A percentile compares a stretch with the other conserved stretches of the same genome.
phyloP scores from a whole-genome alignment of 2,329 filamentous ascomycete species.

The Raffaelea arxii region DNA sequence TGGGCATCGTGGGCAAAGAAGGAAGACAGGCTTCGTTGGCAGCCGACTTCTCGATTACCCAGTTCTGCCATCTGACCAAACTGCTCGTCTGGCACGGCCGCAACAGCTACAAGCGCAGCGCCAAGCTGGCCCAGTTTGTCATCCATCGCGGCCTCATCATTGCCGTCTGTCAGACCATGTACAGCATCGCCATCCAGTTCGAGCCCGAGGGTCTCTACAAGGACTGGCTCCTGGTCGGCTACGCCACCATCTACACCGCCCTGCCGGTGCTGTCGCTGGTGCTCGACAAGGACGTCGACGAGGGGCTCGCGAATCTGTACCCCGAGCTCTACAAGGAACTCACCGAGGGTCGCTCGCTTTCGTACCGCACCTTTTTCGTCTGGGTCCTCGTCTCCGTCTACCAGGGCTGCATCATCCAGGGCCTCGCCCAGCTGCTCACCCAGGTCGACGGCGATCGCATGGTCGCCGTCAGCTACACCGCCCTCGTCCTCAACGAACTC shows the following conservation, averaged over 20 bases:
- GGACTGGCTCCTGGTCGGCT: constrained; percentile 94
- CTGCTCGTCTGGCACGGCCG: constrained; percentile 97
- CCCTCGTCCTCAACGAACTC: constrained; percentile 86
- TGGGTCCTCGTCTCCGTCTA: constrained; percentile 96
- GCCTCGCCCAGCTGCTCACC: constrained; percentile 80
- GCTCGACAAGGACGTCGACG: constrained; percentile 89
- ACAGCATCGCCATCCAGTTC: constrained; percentile 84
- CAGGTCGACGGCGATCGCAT: constrained; percentile 65
- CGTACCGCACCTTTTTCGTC: constrained; percentile 89
- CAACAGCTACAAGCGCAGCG: constrained; percentile 92
- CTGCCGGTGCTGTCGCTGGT: constrained; percentile 87
- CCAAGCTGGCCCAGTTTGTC: constrained; percentile 94
- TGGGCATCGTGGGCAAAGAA: constrained; percentile 97
- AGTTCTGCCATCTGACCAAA: constrained; percentile 92
- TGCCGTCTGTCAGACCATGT: constrained; percentile 92
- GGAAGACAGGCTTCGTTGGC: constrained; percentile 89
- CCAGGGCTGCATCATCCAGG: constrained; percentile 91
- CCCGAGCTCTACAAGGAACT: constrained; percentile 96
- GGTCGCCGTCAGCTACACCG: constrained; percentile 86
- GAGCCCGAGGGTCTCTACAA: constrained; percentile 92
- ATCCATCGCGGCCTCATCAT: constrained; percentile 97
- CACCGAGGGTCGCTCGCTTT: constrained; percentile 77
- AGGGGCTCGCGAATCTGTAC: constrained; percentile 86
- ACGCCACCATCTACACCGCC: constrained; percentile 93
- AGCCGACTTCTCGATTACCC: constrained; percentile 92